These are phyloP conservation scores for Ophiocordyceps camponoti-leonardi DNA, from an alignment of 2,329 filamentous ascomycete genomes.

Conservation along the genomic window DNA sequence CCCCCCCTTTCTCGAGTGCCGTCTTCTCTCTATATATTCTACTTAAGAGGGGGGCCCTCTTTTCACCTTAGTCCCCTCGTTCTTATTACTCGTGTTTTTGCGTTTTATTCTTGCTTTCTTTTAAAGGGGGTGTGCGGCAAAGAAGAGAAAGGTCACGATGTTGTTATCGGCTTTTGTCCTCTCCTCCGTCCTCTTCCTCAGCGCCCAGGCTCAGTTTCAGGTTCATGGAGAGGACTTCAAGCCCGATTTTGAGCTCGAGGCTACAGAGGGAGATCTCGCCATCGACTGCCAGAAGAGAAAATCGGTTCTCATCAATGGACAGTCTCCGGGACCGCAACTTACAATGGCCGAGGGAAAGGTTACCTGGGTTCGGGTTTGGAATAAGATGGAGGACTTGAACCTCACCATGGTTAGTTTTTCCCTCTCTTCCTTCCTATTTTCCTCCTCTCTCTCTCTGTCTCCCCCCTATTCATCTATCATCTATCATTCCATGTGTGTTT, in stretches of 20 bases:
- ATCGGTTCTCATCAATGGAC: conserved; percentile 34
- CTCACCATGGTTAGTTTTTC: conserved; percentile 29
- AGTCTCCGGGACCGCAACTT: conserved; percentile 30
- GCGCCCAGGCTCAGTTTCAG: neutral
- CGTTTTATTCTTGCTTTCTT: neutral
- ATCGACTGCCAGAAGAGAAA: conserved; percentile 27
- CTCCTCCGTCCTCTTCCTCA: neutral
- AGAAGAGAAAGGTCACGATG: neutral
- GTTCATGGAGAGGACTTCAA: conserved; percentile 1
- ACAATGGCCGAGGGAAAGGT: conserved; percentile 28
- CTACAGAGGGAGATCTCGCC: conserved; percentile 15
- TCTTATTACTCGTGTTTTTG: no score
- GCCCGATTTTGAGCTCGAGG: conserved; percentile 3
- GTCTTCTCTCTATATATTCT: no score
- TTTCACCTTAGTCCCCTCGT: no score
- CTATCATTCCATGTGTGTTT: neutral
- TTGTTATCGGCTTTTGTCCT: neutral
- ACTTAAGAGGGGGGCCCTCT: no score
- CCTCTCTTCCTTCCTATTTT: neutral
- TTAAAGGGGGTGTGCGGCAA: no score
- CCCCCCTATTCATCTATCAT: no score
- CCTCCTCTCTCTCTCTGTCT: no score
- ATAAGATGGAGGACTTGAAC: conserved; percentile 32
- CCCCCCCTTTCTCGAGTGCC: no score
- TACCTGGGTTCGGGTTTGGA: conserved; percentile 41